Percentiles rank a stretch among this genome's conserved stretches.
phyloP scores from a whole-genome alignment of 192 early-diverging fungal species.

The Linnemannia exigua region DNA sequence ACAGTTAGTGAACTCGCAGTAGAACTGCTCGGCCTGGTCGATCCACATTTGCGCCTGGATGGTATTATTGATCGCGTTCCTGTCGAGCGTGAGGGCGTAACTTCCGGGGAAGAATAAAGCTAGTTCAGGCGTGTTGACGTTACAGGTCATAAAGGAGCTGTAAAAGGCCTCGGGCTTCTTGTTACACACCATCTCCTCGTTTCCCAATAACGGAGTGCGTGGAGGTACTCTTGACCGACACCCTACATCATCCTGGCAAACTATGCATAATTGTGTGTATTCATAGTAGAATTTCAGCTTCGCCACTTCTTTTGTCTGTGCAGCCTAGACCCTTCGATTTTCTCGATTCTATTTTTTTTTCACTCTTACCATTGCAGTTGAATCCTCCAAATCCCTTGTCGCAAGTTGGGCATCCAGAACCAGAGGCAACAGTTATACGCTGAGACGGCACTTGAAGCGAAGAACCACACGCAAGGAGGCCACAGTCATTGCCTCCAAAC shows the following conservation, averaged over 20 bases:
- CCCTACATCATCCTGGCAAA: conserved; percentile 57
- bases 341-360: not conserved
- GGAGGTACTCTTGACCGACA: conserved; percentile 51
- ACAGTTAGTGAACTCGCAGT: conserved; percentile 61
- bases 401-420: conserved; percentile 43
- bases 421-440: conserved; percentile 17
- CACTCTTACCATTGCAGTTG: conserved; percentile 70
- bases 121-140: conserved; percentile 52
- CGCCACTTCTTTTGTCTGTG: too few relatives aligned
- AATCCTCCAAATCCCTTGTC: conserved; percentile 70
- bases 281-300: too few relatives aligned
- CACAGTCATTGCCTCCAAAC: conserved; percentile 44
- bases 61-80: conserved; percentile 44
- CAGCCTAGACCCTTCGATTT: not conserved
- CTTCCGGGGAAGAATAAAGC: conserved; percentile 58
- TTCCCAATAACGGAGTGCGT: conserved; percentile 34
- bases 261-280: too few relatives aligned
- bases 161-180: conserved; percentile 61
- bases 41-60: conserved; percentile 63
- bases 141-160: conserved; percentile 54
- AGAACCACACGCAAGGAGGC: conserved; percentile 38
- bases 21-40: conserved; percentile 64
- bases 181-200: conserved; percentile 66
- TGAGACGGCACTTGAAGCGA: conserved; percentile 22
- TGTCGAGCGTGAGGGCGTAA: conserved; percentile 55